Percentiles rank a stretch among this genome's conserved stretches.
phyloP scores from a whole-genome alignment of 768 basidiomycete genomes.

The Roridomyces roridus region DNA sequence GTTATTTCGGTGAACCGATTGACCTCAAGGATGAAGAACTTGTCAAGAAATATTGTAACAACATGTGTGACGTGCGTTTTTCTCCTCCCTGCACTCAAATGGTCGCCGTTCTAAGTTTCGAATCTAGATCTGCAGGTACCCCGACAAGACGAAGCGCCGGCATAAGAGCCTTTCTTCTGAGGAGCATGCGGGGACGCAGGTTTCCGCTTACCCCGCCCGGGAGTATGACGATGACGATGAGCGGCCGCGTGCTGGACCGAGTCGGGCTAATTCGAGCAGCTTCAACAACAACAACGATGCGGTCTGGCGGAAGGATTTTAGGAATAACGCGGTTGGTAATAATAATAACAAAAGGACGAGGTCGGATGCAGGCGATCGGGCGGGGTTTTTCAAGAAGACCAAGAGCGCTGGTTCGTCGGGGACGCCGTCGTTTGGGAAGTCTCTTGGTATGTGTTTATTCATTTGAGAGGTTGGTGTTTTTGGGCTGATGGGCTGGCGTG shows the following conservation, averaged over 20 bases:
- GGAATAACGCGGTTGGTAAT: constrained; percentile 1
- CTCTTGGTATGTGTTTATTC: constrained; percentile 36
- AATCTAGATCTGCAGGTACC: constrained; percentile 76
- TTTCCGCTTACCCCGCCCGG: constrained; percentile 5
- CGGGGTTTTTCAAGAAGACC: constrained; percentile 5
- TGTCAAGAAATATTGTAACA: constrained; percentile 62
- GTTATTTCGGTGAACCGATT: constrained; percentile 79
- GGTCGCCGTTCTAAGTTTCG: background rate
- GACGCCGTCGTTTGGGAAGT: constrained; percentile 14
- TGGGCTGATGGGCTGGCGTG: background rate
- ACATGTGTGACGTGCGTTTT: constrained; percentile 79
- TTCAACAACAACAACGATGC: constrained; percentile 21
- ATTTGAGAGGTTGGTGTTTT: background rate
- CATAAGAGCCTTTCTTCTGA: constrained; percentile 55
- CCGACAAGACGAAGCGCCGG: constrained; percentile 63
- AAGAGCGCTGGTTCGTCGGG: background rate
- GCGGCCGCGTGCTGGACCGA: constrained; percentile 22
- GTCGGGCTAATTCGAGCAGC: constrained; percentile 24
- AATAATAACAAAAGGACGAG: constrained; percentile 8
- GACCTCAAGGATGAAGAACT: constrained; percentile 51
- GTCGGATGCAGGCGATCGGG: background rate
- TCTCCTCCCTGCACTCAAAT: background rate
- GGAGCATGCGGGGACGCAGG: constrained; percentile 34
- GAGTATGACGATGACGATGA: constrained; percentile 15
- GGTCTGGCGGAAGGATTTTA: constrained; percentile 10